Evolutionary conservation across 1,284 basidiomycete genomes (phyloP).

Genomic region (Cryptococcus jaspeensis): DNA sequence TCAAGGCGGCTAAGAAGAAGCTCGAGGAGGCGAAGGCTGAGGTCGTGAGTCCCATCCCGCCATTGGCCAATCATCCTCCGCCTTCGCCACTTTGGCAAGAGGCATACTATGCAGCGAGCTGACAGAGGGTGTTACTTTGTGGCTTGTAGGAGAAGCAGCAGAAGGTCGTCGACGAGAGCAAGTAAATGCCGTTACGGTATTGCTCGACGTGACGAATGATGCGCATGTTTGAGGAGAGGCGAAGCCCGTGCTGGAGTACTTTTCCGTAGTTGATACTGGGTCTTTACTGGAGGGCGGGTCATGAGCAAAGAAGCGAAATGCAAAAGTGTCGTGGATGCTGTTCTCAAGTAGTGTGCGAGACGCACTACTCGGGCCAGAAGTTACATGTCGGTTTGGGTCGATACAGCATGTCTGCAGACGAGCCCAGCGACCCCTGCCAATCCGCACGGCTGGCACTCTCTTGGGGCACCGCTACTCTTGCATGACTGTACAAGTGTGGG

Average conservation of each 20-base stretch:
- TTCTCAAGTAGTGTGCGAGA: no score
- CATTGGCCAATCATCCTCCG: not conserved
- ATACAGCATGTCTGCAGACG: no score
- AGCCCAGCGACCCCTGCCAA: no score
- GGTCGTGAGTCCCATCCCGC: constrained; percentile 25
- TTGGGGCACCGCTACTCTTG: no score
- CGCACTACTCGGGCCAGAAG: no score
- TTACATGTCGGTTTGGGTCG: no score
- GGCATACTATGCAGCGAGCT: not conserved
- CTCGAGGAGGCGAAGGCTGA: constrained; percentile 39
- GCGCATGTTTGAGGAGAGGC: not conserved
- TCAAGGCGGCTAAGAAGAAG: constrained; percentile 24
- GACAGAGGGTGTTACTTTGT: not conserved
- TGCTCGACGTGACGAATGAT: no score
- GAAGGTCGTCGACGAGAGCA: constrained; percentile 15
- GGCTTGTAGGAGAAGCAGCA: constrained; percentile 17
- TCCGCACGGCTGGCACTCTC: no score
- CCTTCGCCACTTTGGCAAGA: not conserved
- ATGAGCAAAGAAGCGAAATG: not conserved
- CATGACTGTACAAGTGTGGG: no score
- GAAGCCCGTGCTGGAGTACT: not conserved
- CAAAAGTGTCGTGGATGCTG: not conserved
- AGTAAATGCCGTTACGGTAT: not conserved
- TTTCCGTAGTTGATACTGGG: not conserved
- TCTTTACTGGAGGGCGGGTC: not conserved